phyloP scores from a whole-genome alignment of 495 filamentous ascomycete genomes.

The Aspergillus sclerotioniger region DNA sequence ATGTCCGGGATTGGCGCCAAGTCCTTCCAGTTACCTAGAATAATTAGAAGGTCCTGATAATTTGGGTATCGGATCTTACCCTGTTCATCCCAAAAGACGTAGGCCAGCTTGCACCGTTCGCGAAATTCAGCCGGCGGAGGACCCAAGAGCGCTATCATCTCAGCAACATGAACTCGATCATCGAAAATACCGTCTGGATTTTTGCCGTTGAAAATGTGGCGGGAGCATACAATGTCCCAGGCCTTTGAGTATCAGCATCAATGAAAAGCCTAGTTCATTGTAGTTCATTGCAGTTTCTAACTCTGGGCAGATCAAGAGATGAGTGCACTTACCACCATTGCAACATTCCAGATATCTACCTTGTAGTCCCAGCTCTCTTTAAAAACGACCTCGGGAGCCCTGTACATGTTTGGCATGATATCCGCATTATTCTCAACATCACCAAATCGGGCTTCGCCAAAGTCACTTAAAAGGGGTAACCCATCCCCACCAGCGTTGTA shows the following conservation, averaged over 20 bases:
- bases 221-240: slow-evolving; percentile 17
- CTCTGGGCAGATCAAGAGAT: not conserved
- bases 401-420: slow-evolving; percentile 14
- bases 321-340: slow-evolving; percentile 37
- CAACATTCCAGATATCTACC: slow-evolving; percentile 44
- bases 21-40: slow-evolving; percentile 21
- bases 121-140: slow-evolving; percentile 34
- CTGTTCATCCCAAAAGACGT: slow-evolving; percentile 20
- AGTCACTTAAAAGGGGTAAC: slow-evolving; percentile 24
- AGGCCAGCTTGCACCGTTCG: slow-evolving; percentile 17
- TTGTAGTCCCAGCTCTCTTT: slow-evolving; percentile 32
- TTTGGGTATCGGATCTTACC: not conserved
- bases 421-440: slow-evolving; percentile 21
- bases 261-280: too few species aligned
- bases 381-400: slow-evolving; percentile 37
- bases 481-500: slow-evolving; percentile 8
- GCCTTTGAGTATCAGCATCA: slow-evolving; percentile 2
- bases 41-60: not conserved
- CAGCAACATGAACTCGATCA: slow-evolving; percentile 32
- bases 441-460: slow-evolving; percentile 27
- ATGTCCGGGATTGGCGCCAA: slow-evolving; percentile 19
- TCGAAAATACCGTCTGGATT: slow-evolving; percentile 16
- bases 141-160: slow-evolving; percentile 41
- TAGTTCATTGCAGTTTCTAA: too few species aligned
- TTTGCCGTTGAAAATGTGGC: slow-evolving; percentile 13